Conservation (phyloP, 306 rosid species). For the Coriaria nepalensis region DNA sequence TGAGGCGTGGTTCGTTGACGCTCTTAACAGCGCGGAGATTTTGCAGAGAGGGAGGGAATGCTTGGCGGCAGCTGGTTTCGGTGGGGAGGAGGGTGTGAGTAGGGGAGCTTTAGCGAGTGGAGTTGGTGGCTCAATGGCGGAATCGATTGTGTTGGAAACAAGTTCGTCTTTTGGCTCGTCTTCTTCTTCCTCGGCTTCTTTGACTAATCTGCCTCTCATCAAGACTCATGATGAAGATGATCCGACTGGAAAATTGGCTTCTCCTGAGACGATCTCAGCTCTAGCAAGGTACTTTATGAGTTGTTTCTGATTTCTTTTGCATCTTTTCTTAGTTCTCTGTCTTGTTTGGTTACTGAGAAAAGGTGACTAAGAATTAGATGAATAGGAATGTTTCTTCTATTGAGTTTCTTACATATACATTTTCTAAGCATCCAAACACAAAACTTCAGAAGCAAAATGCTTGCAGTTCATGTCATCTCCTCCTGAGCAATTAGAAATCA, state of each 20-base stretch:
- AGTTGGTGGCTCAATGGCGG: constrained; percentile 14
- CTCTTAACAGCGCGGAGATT: constrained; percentile 33
- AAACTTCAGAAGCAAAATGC: too few relatives aligned
- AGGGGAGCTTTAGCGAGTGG: constrained; percentile 9
- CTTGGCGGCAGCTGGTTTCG: constrained; percentile 12
- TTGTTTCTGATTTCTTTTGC: not conserved
- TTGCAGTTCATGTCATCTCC: too few relatives aligned
- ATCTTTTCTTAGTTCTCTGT: not conserved
- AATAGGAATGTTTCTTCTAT: too few relatives aligned
- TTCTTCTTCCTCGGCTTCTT: constrained; percentile 37
- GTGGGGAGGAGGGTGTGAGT: constrained; percentile 10
- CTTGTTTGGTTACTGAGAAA: too few relatives aligned
- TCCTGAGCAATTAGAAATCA: not conserved
- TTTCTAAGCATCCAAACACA: too few relatives aligned
- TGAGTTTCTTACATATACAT: too few relatives aligned
- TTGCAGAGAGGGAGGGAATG: constrained; percentile 27
- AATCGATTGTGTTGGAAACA: constrained; percentile 35
- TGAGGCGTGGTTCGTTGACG: constrained; percentile 49
- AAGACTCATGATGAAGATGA: constrained; percentile 26
- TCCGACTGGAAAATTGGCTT: constrained; percentile 5
- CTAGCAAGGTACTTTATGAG: constrained; percentile 21
- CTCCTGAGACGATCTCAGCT: constrained; percentile 16
- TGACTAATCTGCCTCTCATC: constrained; percentile 21
- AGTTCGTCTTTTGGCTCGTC: constrained; percentile 46
- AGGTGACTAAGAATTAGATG: too few relatives aligned